Percentiles rank a stretch among this genome's conserved stretches.
phyloP scores from a whole-genome alignment of 805 yeast species.

The Yarrowia osloensis region DNA sequence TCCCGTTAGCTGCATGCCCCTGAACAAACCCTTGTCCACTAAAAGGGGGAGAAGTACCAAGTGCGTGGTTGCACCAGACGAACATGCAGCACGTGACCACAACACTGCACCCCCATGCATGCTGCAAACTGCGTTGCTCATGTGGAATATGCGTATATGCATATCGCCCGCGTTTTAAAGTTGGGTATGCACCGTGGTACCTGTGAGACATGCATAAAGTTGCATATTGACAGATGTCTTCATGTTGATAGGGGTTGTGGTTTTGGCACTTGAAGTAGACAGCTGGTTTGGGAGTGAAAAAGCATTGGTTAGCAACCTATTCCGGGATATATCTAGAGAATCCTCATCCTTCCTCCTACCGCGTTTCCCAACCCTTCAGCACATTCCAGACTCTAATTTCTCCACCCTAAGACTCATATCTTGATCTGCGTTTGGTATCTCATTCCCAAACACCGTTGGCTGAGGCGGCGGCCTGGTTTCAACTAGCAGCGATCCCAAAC shows the following conservation, averaged over 20 bases:
- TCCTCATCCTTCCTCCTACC: neutral
- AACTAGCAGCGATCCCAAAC: neutral
- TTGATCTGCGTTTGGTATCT: neutral
- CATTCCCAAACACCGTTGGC: neutral
- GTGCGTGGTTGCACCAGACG: too few species aligned
- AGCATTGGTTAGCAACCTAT: too few species aligned
- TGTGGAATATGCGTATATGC: conserved; percentile 5
- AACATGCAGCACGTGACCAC: neutral
- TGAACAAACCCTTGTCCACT: too few species aligned
- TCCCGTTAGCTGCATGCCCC: conserved; percentile 10
- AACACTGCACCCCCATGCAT: neutral
- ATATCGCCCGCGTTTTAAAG: neutral
- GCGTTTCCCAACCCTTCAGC: neutral
- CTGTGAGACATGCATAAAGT: conserved; percentile 27
- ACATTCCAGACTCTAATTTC: neutral
- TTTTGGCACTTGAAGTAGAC: too few species aligned
- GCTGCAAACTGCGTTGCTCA: conserved; percentile 4
- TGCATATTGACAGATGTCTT: conserved; percentile 19
- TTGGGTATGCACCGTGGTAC: conserved; percentile 11
- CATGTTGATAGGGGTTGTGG: neutral
- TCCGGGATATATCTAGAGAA: too few species aligned
- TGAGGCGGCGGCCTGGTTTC: neutral
- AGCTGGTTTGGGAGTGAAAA: too few species aligned
- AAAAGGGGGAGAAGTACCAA: too few species aligned
- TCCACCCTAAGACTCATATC: neutral